Evolutionary conservation across 257 asterid genomes (phyloP), one percentile per base, ranked within the genome.

Genomic region (Marsdenia floribunda): DNA sequence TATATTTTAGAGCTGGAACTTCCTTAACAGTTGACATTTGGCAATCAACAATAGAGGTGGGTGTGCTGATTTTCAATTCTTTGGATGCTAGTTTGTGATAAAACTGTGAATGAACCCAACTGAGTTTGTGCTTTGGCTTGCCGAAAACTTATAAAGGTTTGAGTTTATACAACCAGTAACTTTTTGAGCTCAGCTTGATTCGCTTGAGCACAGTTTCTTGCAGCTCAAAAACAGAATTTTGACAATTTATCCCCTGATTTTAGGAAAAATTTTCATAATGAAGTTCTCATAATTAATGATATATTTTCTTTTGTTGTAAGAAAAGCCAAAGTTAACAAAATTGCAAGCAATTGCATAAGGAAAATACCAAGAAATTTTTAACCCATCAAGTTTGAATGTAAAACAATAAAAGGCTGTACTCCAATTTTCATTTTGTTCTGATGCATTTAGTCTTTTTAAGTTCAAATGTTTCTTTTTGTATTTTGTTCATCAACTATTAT

Each of bases 31-130:
- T 83, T 77, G 91, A 84, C 72, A 75, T 77, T 61, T 89, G 97
- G 96, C 88, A 85, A 78, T 93, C 94, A 76, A 90, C 91, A 72
- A 73, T 90, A 79, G 96, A 89, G 97, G 98, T 93, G 75, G 54
- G 85, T 68, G 68, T 73, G 40, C 67, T 35, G 61, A 54, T 63
- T 76, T 77, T 76, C 63, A 55, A 46, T 64, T 26, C 73, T 66
- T 78, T 72, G 52, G n/a, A 63, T 71, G 55, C 80, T 68, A 63
- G 55, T 12, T 68, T 66, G 18, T 24, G 2, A 55, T 55, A 7
- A 55, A 24, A 29, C 29, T 21, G 61, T 24, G 5, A 6, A 55
- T 19, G 61, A 55, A 1, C 11, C 29, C 29, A 14, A 61, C 2
- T 18, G 12, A 67, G 71, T 37, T 18, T 22, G 26, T 7, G 52